A percentile compares a stretch with the other conserved stretches of the same genome.
Evolutionary conservation across 1,284 basidiomycete genomes (phyloP).

Genomic region (Cutaneotrichosporon mucoides): DNA sequence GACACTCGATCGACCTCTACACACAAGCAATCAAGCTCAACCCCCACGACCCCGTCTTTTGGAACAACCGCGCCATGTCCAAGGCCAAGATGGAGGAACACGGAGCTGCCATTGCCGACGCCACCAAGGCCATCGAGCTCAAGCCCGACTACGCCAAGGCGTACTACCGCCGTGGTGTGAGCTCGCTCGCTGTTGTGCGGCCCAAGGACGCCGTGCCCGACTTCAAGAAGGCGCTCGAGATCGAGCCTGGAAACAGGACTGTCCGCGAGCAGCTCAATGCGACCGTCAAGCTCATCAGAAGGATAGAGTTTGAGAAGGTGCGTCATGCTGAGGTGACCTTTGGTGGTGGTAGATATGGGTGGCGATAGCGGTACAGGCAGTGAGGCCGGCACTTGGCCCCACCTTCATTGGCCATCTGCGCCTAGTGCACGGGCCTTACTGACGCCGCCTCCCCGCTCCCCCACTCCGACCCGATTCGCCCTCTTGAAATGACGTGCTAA

Average conservation of each 20-base stretch:
- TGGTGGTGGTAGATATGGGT: not conserved
- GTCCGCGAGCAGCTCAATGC: constrained; percentile 77
- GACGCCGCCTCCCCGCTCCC: no score
- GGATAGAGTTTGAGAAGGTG: constrained; percentile 84
- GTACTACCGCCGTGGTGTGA: constrained; percentile 73
- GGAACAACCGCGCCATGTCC: constrained; percentile 51
- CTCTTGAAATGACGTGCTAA: constrained; percentile 1
- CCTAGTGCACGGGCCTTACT: no score
- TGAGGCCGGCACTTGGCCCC: no score
- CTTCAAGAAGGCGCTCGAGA: constrained; percentile 75
- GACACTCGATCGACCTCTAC: constrained; percentile 66
- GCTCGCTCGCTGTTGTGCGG: constrained; percentile 82
- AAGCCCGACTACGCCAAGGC: constrained; percentile 84
- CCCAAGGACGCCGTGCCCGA: constrained; percentile 78
- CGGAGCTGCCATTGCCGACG: constrained; percentile 49
- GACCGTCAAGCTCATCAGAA: constrained; percentile 75
- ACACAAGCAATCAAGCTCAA: constrained; percentile 72
- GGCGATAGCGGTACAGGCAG: not conserved
- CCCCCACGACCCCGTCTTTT: constrained; percentile 53
- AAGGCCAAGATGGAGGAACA: constrained; percentile 54
- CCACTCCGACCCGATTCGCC: constrained; percentile 48
- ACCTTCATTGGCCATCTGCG: no score
- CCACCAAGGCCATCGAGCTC: constrained; percentile 73
- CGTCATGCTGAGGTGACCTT: constrained; percentile 16
- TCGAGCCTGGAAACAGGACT: constrained; percentile 82